Evolutionary conservation across 345 rosid genomes (phyloP), one percentile per base, ranked within the genome.

Genomic region (Salix udensis): DNA sequence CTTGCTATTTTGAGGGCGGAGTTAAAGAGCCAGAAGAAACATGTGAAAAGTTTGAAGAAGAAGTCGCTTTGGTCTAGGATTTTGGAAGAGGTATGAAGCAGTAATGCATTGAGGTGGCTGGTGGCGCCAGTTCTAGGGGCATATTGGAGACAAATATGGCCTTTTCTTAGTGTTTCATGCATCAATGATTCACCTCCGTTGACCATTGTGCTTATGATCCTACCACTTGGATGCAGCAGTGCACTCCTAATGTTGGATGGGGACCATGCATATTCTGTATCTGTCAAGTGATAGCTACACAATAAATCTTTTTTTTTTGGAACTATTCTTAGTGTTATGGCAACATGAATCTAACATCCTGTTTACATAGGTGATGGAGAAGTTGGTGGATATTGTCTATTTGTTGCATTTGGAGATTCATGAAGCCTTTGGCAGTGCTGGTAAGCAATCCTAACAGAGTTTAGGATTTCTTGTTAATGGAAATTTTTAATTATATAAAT

Each of bases 51-150:
- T 78, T 87, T 96, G 85, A 87, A 91, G 88, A 96, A 92, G 86
- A 96, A 92, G 84, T 96, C 99, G 44, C 97, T 96, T 50, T 96
- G 98, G 99, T 92, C 97, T 67, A 87, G 78, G 89, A 92, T 93
- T 80, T 90, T 96, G 88, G 99, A 96, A 82, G 98, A 93, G 97
- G 99, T 96, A 85, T 18, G 72, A 65, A 30, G 60, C 26, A 68
- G 23, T 37, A 39, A 40, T 65, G 77, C 70, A 58, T 76, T 70
- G 28, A 62, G 34, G 16, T 50, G 39, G 39, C n/a, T 40, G 44
- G 44, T 40, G 44, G 44, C 0, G 44, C 48, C 21, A 68, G 15
- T 46, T 67, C n/a, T 31, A 23, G 12, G 6, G 71, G 40, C 28
- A n/a, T 24, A 58, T 58, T 58, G 64, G 28, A 23, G 15, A 58